These are phyloP conservation scores for Suhomyces chickasaworum DNA, from an alignment of 1,139 yeast genomes.

Conservation along the genomic window DNA sequence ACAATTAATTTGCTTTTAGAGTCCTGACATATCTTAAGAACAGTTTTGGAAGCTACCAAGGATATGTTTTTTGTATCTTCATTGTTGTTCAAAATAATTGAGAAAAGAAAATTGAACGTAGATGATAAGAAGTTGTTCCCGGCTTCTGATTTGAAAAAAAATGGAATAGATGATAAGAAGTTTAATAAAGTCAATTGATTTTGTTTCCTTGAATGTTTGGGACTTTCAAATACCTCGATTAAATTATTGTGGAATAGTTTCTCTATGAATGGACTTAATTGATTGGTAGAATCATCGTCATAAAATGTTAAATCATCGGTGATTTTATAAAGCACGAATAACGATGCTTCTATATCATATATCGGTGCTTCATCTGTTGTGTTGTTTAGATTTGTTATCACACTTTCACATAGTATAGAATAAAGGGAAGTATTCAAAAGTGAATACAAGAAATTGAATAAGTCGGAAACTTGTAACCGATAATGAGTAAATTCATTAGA, in stretches of 20 bases:
- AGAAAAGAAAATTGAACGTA: slow-evolving; percentile 52
- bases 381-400: slow-evolving; percentile 2
- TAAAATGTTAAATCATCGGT: slow-evolving; percentile 52
- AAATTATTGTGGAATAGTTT: slow-evolving; percentile 30
- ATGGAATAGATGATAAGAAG: slow-evolving; percentile 56
- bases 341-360: slow-evolving; percentile 28
- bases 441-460: slow-evolving; percentile 70
- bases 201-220: slow-evolving; percentile 13
- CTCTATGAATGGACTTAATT: slow-evolving; percentile 30
- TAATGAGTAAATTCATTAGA: slow-evolving; percentile 61
- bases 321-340: slow-evolving; percentile 50
- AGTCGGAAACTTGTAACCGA: slow-evolving; percentile 73
- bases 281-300: slow-evolving; percentile 33
- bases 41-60: slow-evolving; percentile 56
- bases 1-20: slow-evolving; percentile 51
- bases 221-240: slow-evolving; percentile 23
- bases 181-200: slow-evolving; percentile 44
- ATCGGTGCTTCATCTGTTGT: slow-evolving; percentile 53
- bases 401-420: slow-evolving; percentile 13
- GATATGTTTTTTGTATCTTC: slow-evolving; percentile 26
- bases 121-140: slow-evolving; percentile 45
- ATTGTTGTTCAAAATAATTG: slow-evolving; percentile 30
- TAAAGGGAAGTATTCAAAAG: slow-evolving; percentile 61
- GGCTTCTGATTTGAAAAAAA: slow-evolving; percentile 45
- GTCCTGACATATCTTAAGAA: slow-evolving; percentile 61